A percentile compares a stretch with the other conserved stretches of the same genome.
These are phyloP conservation scores for Backusella liffmaniae DNA, from an alignment of 192 early-diverging fungal genomes.

Conservation along the genomic window DNA sequence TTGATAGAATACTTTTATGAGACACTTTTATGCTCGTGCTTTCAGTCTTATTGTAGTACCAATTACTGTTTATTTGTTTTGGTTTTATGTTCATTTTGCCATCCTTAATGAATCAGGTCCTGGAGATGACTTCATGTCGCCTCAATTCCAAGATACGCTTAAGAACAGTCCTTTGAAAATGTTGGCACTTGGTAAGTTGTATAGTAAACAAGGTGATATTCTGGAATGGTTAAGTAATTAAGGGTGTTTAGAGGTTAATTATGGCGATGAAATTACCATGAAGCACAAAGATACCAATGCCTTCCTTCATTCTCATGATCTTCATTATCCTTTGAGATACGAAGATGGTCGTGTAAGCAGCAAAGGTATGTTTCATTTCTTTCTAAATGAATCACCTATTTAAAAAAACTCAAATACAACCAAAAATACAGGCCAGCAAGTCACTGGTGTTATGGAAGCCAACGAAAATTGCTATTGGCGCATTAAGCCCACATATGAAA, in stretches of 20 bases:
- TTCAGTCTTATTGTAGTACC: constrained; percentile 84
- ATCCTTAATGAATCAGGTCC: constrained; percentile 78
- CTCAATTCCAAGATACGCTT: constrained; percentile 86
- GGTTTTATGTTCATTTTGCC: constrained; percentile 93
- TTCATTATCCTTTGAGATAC: constrained; percentile 86
- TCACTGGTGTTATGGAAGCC: constrained; percentile 83
- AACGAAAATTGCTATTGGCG: constrained; percentile 67
- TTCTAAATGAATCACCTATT: background rate
- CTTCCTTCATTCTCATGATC: constrained; percentile 79
- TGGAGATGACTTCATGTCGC: constrained; percentile 91
- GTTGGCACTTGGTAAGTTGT: constrained; percentile 46
- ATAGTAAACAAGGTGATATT: background rate
- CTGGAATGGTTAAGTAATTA: constrained; percentile 52
- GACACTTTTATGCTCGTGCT: constrained; percentile 87
- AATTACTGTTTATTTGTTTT: constrained; percentile 76
- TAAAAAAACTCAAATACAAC: constrained; percentile 19
- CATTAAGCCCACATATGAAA: constrained; percentile 30
- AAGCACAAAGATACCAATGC: constrained; percentile 74
- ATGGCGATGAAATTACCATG: constrained; percentile 77
- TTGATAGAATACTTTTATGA: constrained; percentile 59
- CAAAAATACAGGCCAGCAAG: constrained; percentile 79
- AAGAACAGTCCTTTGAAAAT: constrained; percentile 73
- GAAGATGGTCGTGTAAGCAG: constrained; percentile 88
- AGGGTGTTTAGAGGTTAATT: constrained; percentile 71
- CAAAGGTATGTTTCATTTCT: constrained; percentile 48